Conservation (phyloP, 73 alveolate genomes). For the Tetrahymena malaccensis region DNA sequence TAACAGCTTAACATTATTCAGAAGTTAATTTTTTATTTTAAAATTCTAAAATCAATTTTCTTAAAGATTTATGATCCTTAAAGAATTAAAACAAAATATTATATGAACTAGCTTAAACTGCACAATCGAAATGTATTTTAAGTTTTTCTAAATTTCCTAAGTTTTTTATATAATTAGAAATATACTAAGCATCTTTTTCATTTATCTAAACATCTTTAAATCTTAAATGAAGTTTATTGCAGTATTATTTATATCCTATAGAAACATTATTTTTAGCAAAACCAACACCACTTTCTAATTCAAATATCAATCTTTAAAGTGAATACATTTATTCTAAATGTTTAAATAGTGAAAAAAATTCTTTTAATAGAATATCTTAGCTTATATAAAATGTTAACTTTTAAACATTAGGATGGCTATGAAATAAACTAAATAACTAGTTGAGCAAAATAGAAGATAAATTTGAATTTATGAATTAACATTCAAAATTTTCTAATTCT, state of each 20-base stretch:
- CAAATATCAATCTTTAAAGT: background rate
- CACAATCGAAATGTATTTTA: background rate
- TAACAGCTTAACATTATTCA: background rate
- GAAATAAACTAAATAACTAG: too few relatives aligned
- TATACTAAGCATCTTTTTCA: background rate
- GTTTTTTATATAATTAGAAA: too few relatives aligned
- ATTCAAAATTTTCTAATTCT: background rate
- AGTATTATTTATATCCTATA: too few relatives aligned
- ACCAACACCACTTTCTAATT: too few relatives aligned
- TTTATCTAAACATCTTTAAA: background rate
- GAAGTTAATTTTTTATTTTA: background rate
- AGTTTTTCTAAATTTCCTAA: too few relatives aligned
- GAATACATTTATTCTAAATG: background rate
- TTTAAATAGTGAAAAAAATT: too few relatives aligned
- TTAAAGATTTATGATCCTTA: too few relatives aligned
- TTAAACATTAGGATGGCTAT: background rate
- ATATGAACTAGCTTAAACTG: background rate
- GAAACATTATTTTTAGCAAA: background rate
- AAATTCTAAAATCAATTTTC: too few relatives aligned
- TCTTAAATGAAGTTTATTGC: too few relatives aligned
- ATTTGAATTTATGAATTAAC: background rate
- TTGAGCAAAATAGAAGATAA: background rate
- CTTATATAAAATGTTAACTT: too few relatives aligned
- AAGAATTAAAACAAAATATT: too few relatives aligned
- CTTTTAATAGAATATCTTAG: background rate